These are phyloP conservation scores for Helichrysum umbraculigerum DNA, from an alignment of 129 eudicot genomes.

Conservation along the genomic window DNA sequence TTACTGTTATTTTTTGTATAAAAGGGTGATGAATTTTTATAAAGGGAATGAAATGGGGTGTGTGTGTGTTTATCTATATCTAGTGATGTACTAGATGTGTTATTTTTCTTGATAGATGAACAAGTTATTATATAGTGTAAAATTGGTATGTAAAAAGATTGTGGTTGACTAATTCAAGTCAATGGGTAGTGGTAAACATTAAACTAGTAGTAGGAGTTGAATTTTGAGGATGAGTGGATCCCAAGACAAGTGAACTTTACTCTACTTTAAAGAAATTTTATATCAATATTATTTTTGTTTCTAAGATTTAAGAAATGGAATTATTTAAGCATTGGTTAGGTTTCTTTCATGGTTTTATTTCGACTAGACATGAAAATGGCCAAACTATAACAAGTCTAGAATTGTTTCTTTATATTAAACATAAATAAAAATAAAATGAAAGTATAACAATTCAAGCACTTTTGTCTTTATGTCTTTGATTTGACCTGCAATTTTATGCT, in stretches of 20 bases:
- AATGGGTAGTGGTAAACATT: conserved; percentile 18
- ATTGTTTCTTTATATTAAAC: background rate
- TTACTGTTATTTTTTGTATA: background rate
- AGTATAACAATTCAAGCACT: too few relatives aligned
- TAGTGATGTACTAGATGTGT: conserved; percentile 10
- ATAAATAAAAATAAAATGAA: too few relatives aligned
- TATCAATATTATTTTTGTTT: background rate
- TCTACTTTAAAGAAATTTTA: background rate
- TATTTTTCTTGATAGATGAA: conserved; percentile 4
- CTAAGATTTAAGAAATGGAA: background rate
- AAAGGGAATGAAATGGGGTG: background rate
- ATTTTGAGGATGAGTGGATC: conserved; percentile 17
- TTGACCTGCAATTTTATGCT: background rate
- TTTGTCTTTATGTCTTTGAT: background rate
- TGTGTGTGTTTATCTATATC: background rate
- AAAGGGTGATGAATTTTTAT: background rate
- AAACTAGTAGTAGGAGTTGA: conserved; percentile 9
- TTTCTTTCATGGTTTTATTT: background rate
- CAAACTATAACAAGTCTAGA: background rate
- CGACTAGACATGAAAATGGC: background rate
- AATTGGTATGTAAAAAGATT: conserved; percentile 14
- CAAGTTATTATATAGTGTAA: background rate
- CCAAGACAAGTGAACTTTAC: conserved; percentile 13
- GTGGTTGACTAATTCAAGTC: conserved; percentile 17
- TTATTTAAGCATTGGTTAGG: background rate